Evolutionary conservation across 2,329 filamentous ascomycete species (phyloP).

Genomic region (Fusarium luffae): DNA sequence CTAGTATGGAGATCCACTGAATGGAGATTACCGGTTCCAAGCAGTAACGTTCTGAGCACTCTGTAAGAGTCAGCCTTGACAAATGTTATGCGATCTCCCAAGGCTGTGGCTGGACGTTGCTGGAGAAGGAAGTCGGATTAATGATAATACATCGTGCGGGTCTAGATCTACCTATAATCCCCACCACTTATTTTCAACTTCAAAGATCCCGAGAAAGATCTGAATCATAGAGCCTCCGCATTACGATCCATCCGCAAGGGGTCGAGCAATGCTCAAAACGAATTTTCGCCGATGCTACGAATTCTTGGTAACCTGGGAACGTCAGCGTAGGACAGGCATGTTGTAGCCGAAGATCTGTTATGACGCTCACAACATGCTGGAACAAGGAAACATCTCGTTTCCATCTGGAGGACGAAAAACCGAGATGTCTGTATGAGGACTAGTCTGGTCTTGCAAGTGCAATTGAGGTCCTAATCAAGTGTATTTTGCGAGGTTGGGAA

Average conservation of each 20-base stretch:
- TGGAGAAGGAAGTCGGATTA: constrained; percentile 20
- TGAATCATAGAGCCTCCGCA: constrained; percentile 17
- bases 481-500: constrained; percentile 39
- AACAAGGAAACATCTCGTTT: constrained; percentile 25
- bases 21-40: constrained; percentile 40
- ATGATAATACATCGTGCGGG: constrained; percentile 25
- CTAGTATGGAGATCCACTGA: constrained; percentile 41
- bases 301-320: constrained; percentile 29
- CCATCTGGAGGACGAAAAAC: constrained; percentile 19
- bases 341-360: constrained; percentile 37
- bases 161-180: constrained; percentile 12
- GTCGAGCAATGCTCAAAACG: constrained; percentile 22
- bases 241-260: constrained; percentile 7
- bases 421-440: constrained; percentile 26
- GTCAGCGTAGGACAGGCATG: constrained; percentile 36
- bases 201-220: constrained; percentile 29
- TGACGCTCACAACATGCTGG: constrained; percentile 26
- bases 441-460: constrained; percentile 44
- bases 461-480: constrained; percentile 39
- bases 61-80: constrained; percentile 18
- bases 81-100: constrained; percentile 34
- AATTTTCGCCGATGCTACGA: constrained; percentile 16
- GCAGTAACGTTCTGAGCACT: constrained; percentile 20
- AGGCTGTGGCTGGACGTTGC: constrained; percentile 35
- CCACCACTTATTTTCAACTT: constrained; percentile 31